Percentiles rank a stretch among this genome's conserved stretches.
These are phyloP conservation scores for Thielaviopsis ethacetica DNA, from an alignment of 2,329 filamentous ascomycete genomes.

Conservation along the genomic window DNA sequence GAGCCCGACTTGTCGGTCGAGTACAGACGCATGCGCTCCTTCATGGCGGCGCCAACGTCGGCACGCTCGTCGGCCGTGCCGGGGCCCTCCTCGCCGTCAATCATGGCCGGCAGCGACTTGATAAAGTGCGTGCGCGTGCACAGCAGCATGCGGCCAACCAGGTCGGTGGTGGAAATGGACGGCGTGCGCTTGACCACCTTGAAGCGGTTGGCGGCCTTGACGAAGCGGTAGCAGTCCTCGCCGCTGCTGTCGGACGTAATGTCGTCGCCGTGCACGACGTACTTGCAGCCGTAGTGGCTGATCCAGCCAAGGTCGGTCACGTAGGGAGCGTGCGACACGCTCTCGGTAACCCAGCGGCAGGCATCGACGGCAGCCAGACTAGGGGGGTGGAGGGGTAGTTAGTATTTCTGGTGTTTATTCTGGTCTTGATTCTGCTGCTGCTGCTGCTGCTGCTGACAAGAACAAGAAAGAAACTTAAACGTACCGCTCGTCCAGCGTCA, in stretches of 20 bases:
- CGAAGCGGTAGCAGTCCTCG: constrained; percentile 94
- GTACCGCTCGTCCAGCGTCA: constrained; percentile 78
- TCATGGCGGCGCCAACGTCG: constrained; percentile 49
- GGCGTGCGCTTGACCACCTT: constrained; percentile 94
- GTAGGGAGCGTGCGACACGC: constrained; percentile 76
- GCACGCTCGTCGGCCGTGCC: constrained; percentile 52
- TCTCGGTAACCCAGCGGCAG: constrained; percentile 82
- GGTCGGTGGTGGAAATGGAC: constrained; percentile 89
- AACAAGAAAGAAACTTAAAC: constrained; percentile 4
- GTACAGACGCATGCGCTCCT: constrained; percentile 65
- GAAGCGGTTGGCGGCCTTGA: constrained; percentile 86
- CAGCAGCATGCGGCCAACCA: constrained; percentile 94
- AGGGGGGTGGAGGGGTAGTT: constrained; percentile 8
- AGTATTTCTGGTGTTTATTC: too few species aligned
- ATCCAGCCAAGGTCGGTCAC: constrained; percentile 92
- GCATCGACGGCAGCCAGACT: constrained; percentile 82
- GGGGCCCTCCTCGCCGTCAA: constrained; percentile 56
- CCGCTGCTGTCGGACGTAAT: constrained; percentile 89
- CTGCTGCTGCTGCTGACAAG: constrained; percentile 9
- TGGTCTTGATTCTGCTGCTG: too few species aligned
- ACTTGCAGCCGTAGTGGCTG: constrained; percentile 84
- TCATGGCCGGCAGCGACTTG: constrained; percentile 51
- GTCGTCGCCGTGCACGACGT: constrained; percentile 92
- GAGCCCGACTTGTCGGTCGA: constrained; percentile 73
- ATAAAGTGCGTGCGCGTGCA: constrained; percentile 95